Evolutionary conservation across 768 basidiomycete genomes (phyloP), one percentile per base, ranked within the genome.

Genomic region (Infundibulicybe gibba): DNA sequence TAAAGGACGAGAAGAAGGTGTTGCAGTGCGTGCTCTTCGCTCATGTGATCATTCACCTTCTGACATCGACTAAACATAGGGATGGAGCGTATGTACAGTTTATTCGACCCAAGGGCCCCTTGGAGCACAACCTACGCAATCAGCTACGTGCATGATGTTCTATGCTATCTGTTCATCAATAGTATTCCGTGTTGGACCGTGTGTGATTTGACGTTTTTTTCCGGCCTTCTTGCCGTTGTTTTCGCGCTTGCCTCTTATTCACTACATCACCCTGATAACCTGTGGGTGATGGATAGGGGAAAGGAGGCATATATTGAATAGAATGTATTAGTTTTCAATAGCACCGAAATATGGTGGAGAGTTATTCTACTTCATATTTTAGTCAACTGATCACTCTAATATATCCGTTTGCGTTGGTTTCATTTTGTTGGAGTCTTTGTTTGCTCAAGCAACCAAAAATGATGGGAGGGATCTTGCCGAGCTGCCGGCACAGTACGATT

Each of bases 31-130:
- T 87, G 25, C 47, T 44, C 33, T 44, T 35, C 46, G 2, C 50
- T 49, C 44, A 30, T 43, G 11, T 44, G 10, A 15, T 17, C 8
- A 42, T 38, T 15, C 13, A 32, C 40, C 35, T 58, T 21, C 50
- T 43, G 17, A 16, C 10, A 38, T 20, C 40, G 2, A 8, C 16
- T 33, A 13, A 3, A 34, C 53, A 9, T 59, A 89, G 87, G 79
- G 94, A 95, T 71, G 94, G 94, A 54, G 90, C 93, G 9, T 97
- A 97, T 66, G 87, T 97, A 43, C 85, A 94, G 69, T 95, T 87
- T 73, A 92, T 97, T 70, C 80, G 85, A 56, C 85, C 88, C 49
- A 89, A 85, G 76, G 94, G 94, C 51, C 79, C 81, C 45, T 77
- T 95, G 49, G 87, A 92, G 74, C 57, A 76, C 62, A 95, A 97